Evolutionary conservation across 768 basidiomycete species (phyloP).

Genomic region (Arthromyces matolae): DNA sequence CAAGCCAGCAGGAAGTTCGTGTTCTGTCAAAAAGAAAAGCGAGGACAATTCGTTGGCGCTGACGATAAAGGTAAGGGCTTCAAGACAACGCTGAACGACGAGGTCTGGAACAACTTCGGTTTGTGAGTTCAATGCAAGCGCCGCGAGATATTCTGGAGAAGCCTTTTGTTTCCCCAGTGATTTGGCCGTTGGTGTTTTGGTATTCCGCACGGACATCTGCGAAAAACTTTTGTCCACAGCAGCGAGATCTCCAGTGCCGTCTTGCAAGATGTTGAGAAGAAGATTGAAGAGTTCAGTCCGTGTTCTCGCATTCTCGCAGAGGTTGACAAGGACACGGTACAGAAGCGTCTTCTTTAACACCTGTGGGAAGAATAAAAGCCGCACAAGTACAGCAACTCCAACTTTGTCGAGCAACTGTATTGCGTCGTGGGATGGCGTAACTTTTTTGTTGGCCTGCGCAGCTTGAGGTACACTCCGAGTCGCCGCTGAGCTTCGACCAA

Average conservation of each 20-base stretch:
- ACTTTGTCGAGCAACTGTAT: conserved; percentile 90
- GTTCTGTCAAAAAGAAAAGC: conserved; percentile 93
- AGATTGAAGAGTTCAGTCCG: conserved; percentile 92
- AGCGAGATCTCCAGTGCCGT: conserved; percentile 88
- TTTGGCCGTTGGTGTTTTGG: conserved; percentile 52
- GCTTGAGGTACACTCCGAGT: conserved; percentile 26
- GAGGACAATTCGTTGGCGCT: conserved; percentile 79
- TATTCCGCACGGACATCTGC: conserved; percentile 76
- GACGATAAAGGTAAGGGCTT: conserved; percentile 87
- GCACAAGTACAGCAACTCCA: conserved; percentile 84
- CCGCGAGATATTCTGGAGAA: conserved; percentile 46
- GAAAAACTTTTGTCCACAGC: conserved; percentile 92
- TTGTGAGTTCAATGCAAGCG: conserved; percentile 49
- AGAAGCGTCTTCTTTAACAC: conserved; percentile 80
- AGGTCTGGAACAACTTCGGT: conserved; percentile 88
- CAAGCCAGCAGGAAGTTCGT: conserved; percentile 82
- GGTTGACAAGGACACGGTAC: conserved; percentile 86
- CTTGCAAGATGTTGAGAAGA: conserved; percentile 90
- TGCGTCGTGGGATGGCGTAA: conserved; percentile 69
- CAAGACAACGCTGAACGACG: conserved; percentile 91
- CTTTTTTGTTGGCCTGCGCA: conserved; percentile 42
- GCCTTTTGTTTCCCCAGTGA: conserved; percentile 68
- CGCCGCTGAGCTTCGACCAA: conserved; percentile 26
- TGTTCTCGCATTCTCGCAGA: conserved; percentile 93
- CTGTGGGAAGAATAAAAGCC: conserved; percentile 95